Evolutionary conservation across 352 stramenopile species (phyloP).

Genomic region (Phytophthora macrochlamydospora): DNA sequence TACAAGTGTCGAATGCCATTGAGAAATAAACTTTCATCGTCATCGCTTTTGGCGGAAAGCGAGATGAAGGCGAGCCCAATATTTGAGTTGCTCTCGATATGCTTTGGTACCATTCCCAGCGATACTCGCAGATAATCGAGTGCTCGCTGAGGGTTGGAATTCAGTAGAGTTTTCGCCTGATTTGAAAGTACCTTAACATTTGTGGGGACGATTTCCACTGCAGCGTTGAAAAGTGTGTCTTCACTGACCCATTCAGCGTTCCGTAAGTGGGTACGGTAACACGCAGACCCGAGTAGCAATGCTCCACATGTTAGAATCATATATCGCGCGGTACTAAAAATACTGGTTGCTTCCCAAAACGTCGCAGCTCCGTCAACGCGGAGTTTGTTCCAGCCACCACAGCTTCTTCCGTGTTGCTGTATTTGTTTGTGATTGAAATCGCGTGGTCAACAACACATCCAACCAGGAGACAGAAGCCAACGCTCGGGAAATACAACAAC

Average conservation of each 20-base stretch:
- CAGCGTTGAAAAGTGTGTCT: slow-evolving; percentile 57
- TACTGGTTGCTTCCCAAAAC: background rate
- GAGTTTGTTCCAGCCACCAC: background rate
- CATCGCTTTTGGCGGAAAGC: slow-evolving; percentile 11
- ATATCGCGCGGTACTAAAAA: slow-evolving; percentile 10
- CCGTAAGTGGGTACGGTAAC: slow-evolving; percentile 46
- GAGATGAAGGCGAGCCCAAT: slow-evolving; percentile 49
- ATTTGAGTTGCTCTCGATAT: slow-evolving; percentile 67
- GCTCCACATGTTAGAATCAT: slow-evolving; percentile 17
- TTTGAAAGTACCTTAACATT: slow-evolving; percentile 86
- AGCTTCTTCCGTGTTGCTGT: background rate
- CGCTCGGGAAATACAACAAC: slow-evolving; percentile 90
- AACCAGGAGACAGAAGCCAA: slow-evolving; percentile 80
- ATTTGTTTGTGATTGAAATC: slow-evolving; percentile 27
- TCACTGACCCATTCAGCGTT: slow-evolving; percentile 77
- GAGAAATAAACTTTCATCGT: slow-evolving; percentile 32
- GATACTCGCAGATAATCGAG: slow-evolving; percentile 44
- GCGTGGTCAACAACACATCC: slow-evolving; percentile 43
- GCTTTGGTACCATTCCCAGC: slow-evolving; percentile 42
- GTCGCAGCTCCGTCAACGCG: no score
- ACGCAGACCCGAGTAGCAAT: slow-evolving; percentile 39
- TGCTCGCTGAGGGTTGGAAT: slow-evolving; percentile 40
- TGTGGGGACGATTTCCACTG: slow-evolving; percentile 54
- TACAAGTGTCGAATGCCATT: slow-evolving; percentile 52
- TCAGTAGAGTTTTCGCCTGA: slow-evolving; percentile 65